These are phyloP conservation scores for Xanthoconium purpureum DNA, from an alignment of 768 basidiomycete genomes.

Conservation along the genomic window DNA sequence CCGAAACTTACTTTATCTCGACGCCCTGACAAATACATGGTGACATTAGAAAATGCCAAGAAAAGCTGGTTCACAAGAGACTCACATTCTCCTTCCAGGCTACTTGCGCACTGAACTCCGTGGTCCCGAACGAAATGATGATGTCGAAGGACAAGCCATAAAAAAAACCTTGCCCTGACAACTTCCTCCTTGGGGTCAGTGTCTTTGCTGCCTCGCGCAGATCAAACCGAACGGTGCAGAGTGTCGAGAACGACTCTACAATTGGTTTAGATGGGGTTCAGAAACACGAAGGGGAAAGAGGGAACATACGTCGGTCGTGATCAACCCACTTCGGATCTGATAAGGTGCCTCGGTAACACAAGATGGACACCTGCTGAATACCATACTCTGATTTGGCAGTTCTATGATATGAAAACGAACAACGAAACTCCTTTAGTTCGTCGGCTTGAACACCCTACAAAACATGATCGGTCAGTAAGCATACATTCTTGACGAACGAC, in stretches of 20 bases:
- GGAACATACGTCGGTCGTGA: neutral
- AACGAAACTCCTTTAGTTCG: slow-evolving; percentile 16
- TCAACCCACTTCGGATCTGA: slow-evolving; percentile 14
- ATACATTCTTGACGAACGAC: neutral
- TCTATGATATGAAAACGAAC: neutral
- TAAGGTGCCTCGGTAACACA: slow-evolving; percentile 13
- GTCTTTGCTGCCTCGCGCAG: slow-evolving; percentile 1
- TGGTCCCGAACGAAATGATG: slow-evolving; percentile 14
- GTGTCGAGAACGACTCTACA: slow-evolving; percentile 12
- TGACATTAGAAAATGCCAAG: neutral
- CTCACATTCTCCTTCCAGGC: slow-evolving; percentile 14
- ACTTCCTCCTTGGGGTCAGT: neutral
- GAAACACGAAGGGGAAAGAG: neutral
- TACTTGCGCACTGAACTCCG: slow-evolving; percentile 26
- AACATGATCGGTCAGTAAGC: neutral
- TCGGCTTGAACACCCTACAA: slow-evolving; percentile 7
- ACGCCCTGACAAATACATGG: slow-evolving; percentile 1
- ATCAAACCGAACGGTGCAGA: slow-evolving; percentile 8
- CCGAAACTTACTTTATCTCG: slow-evolving; percentile 5
- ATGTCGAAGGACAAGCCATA: slow-evolving; percentile 6
- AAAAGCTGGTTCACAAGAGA: neutral
- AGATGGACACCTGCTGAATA: neutral
- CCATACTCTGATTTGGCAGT: neutral
- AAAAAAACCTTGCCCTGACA: neutral
- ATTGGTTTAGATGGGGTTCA: neutral